These are phyloP conservation scores for Parathielavia hyrcaniae DNA, from an alignment of 495 filamentous ascomycete genomes.

Conservation along the genomic window DNA sequence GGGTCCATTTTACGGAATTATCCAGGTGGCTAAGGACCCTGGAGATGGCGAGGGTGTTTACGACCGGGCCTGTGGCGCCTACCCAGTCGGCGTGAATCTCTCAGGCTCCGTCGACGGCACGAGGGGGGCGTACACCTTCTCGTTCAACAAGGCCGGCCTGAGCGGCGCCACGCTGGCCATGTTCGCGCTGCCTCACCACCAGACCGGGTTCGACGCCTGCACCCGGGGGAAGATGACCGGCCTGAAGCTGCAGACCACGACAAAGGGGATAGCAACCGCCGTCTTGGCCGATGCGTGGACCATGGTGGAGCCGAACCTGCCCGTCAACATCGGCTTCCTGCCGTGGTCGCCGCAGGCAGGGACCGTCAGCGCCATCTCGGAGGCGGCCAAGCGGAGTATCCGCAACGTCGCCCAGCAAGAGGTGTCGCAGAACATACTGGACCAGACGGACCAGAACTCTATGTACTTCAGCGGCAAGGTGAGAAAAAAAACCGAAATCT, in stretches of 20 bases:
- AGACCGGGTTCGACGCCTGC: conserved; percentile 59
- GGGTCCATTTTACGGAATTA: conserved; percentile 54
- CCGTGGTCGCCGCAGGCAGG: conserved; percentile 62
- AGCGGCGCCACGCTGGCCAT: conserved; percentile 57
- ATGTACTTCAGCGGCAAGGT: conserved; percentile 96
- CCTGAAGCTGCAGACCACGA: conserved; percentile 69
- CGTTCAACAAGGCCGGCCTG: conserved; percentile 62
- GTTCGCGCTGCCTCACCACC: conserved; percentile 87
- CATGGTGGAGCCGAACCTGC: conserved; percentile 67
- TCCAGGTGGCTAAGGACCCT: conserved; percentile 74
- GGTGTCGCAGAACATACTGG: conserved; percentile 61
- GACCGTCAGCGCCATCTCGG: conserved; percentile 46
- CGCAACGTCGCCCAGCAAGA: conserved; percentile 56
- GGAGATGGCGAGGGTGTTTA: conserved; percentile 58
- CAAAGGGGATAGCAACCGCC: conserved; percentile 73
- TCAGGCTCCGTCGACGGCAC: conserved; percentile 54
- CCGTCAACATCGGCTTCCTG: conserved; percentile 63
- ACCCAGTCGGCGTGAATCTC: conserved; percentile 55
- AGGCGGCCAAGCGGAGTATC: conserved; percentile 49
- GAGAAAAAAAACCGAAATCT: not conserved
- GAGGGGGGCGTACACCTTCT: conserved; percentile 64
- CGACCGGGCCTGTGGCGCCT: conserved; percentile 71
- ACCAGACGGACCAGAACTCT: conserved; percentile 69
- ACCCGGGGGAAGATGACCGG: conserved; percentile 52
- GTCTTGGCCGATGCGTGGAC: conserved; percentile 74